Evolutionary conservation across 2,329 filamentous ascomycete species (phyloP).

Genomic region (Myriangium duriaei): DNA sequence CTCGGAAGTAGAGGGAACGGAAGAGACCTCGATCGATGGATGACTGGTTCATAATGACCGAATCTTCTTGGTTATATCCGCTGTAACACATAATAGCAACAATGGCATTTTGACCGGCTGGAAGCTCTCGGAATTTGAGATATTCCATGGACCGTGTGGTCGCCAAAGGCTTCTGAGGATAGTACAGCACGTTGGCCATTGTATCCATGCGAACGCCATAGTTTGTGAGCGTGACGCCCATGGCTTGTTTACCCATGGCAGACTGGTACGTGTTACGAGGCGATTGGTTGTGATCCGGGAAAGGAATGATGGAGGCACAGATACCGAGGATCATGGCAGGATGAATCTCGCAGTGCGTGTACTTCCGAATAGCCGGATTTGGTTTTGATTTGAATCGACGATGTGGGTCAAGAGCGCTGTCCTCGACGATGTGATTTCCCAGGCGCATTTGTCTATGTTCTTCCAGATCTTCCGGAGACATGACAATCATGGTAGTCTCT

Average conservation of each 20-base stretch:
- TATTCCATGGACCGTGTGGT: constrained; percentile 98
- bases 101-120: constrained; percentile 94
- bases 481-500: constrained; percentile 97
- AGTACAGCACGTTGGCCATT: constrained; percentile 98
- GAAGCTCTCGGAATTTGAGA: constrained; percentile 92
- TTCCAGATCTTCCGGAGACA: constrained; percentile 93
- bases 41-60: constrained; percentile 99
- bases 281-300: constrained; percentile 97
- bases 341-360: constrained; percentile 98
- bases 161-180: constrained; percentile 92
- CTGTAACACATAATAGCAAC: constrained; percentile 96
- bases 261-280: constrained; percentile 98
- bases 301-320: constrained; percentile 97
- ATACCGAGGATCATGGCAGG: constrained; percentile 98
- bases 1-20: constrained; percentile 93
- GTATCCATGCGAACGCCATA: constrained; percentile 97
- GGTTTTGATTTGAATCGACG: constrained; percentile 78
- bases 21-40: constrained; percentile 96
- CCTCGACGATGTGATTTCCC: constrained; percentile 30
- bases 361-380: constrained; percentile 78
- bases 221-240: constrained; percentile 98
- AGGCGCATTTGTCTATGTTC: constrained; percentile 31
- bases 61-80: constrained; percentile 99
- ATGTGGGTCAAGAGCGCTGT: constrained; percentile 61
- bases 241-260: constrained; percentile 99